Percentiles rank a stretch among this genome's conserved stretches.
These are phyloP conservation scores for Tolypocladium pustulatum DNA, from an alignment of 2,329 filamentous ascomycete species.

Conservation along the genomic window DNA sequence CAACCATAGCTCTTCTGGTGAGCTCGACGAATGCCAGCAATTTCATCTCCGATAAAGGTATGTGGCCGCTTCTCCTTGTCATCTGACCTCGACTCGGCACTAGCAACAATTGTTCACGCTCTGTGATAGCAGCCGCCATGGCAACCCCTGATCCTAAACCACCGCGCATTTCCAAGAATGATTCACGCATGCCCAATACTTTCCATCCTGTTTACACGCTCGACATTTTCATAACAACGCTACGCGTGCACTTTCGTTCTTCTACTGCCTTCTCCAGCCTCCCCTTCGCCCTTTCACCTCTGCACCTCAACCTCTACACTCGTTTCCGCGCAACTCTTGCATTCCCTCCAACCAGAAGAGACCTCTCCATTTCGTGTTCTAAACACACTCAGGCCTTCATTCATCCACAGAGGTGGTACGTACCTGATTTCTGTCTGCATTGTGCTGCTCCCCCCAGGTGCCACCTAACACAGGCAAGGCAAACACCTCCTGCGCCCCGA, in stretches of 20 bases:
- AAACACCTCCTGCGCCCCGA: neutral
- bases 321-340: neutral
- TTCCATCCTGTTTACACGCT: neutral
- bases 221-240: neutral
- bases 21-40: neutral
- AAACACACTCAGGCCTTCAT: neutral
- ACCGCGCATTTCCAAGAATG: neutral
- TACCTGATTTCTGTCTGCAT: neutral
- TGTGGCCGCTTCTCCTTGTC: neutral
- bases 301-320: constrained; percentile 1
- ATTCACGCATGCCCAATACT: neutral
- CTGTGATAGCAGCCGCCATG: neutral
- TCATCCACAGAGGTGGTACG: neutral
- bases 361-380: neutral
- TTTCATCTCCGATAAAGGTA: neutral
- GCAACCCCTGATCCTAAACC: neutral
- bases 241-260: neutral
- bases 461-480: neutral
- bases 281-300: neutral
- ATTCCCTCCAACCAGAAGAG: neutral
- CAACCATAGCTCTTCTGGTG: neutral
- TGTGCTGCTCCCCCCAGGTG: neutral
- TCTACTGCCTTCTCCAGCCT: neutral
- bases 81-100: neutral
- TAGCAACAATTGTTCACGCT: neutral